These are phyloP conservation scores for Pleurotus tuoliensis DNA, from an alignment of 768 basidiomycete species.

Conservation along the genomic window DNA sequence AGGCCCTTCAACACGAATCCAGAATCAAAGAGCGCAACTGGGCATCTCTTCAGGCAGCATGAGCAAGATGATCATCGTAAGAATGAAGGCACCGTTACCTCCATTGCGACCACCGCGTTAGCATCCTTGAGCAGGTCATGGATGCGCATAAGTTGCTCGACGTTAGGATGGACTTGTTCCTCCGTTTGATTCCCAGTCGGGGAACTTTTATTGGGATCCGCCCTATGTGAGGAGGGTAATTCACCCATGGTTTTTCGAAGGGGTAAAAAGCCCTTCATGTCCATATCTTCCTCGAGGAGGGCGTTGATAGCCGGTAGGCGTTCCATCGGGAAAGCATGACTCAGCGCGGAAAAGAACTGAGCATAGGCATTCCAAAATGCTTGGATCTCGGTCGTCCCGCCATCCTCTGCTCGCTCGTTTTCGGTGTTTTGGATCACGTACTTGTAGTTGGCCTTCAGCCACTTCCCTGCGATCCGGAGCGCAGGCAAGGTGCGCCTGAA, in stretches of 20 bases:
- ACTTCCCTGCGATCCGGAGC: constrained; percentile 83
- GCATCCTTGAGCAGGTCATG: constrained; percentile 79
- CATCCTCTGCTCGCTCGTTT: constrained; percentile 29
- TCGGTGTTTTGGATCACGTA: constrained; percentile 48
- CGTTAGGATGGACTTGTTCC: constrained; percentile 77
- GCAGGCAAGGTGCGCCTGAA: constrained; percentile 86
- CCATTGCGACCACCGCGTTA: constrained; percentile 39
- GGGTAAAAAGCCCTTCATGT: constrained; percentile 85
- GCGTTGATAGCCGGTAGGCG: constrained; percentile 53
- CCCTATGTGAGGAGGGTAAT: constrained; percentile 1
- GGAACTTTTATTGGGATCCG: neutral
- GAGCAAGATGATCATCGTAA: neutral
- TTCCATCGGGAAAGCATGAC: constrained; percentile 62
- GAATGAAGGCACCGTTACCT: constrained; percentile 38
- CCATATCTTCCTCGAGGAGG: constrained; percentile 86
- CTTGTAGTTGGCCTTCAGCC: constrained; percentile 75
- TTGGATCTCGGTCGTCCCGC: constrained; percentile 27
- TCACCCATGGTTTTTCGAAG: constrained; percentile 58
- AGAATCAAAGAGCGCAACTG: constrained; percentile 31
- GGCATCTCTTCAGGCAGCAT: constrained; percentile 31
- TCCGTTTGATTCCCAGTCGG: constrained; percentile 18
- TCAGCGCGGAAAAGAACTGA: constrained; percentile 59
- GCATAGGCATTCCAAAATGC: constrained; percentile 73
- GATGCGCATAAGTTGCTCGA: constrained; percentile 93
- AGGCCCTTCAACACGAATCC: constrained; percentile 29